phyloP scores from a whole-genome alignment of 352 stramenopile species.

The Phytophthora sp. region DNA sequence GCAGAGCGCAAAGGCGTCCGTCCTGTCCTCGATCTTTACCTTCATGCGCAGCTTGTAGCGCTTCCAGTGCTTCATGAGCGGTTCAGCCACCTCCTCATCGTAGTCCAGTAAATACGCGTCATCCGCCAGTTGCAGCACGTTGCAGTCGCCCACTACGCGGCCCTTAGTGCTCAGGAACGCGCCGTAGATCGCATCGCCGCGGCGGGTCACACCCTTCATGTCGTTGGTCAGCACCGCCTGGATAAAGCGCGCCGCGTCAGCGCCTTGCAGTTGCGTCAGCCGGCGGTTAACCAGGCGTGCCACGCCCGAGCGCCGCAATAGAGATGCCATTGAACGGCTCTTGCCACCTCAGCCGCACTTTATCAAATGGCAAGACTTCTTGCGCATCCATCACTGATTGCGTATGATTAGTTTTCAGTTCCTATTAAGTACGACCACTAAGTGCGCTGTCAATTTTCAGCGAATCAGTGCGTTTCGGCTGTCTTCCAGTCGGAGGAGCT shows the following conservation, averaged over 20 bases:
- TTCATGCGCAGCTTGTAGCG: slow-evolving; percentile 91
- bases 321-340: slow-evolving; percentile 19
- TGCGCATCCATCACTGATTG: slow-evolving; percentile 20
- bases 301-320: slow-evolving; percentile 51
- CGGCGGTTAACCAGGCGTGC: slow-evolving; percentile 55
- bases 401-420: neutral
- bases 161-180: slow-evolving; percentile 84
- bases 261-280: slow-evolving; percentile 75
- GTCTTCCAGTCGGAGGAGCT: slow-evolving; percentile 14
- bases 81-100: slow-evolving; percentile 58
- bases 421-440: slow-evolving; percentile 1
- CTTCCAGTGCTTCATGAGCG: slow-evolving; percentile 86
- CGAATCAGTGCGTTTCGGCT: slow-evolving; percentile 12
- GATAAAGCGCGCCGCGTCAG: slow-evolving; percentile 75
- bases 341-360: slow-evolving; percentile 15
- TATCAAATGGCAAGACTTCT: slow-evolving; percentile 22
- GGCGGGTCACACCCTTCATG: slow-evolving; percentile 62
- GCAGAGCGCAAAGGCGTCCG: slow-evolving; percentile 52
- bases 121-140: slow-evolving; percentile 69
- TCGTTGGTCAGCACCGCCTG: slow-evolving; percentile 89
- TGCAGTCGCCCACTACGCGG: slow-evolving; percentile 78
- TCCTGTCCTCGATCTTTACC: slow-evolving; percentile 73
- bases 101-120: slow-evolving; percentile 81
- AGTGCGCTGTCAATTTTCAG: no score
- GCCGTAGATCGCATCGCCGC: slow-evolving; percentile 74